A percentile compares a stretch with the other conserved stretches of the same genome.
These are phyloP conservation scores for Fusarium sp. DNA, from an alignment of 2,329 filamentous ascomycete species.

Conservation along the genomic window DNA sequence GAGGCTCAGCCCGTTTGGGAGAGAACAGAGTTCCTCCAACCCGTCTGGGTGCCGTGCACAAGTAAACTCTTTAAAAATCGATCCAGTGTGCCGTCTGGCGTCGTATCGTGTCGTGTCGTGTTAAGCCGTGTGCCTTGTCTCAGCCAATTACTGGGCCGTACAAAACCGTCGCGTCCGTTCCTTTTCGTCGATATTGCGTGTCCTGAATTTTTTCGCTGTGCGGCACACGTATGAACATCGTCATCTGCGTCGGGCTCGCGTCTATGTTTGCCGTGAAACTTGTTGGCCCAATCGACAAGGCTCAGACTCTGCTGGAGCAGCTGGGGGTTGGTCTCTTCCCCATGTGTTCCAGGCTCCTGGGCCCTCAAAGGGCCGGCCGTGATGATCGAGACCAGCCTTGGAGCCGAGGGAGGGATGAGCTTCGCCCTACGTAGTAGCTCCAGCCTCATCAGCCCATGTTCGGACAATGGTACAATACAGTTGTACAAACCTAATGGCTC, in stretches of 20 bases:
- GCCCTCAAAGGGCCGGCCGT: conserved; percentile 8
- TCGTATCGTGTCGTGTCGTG: conserved; percentile 22
- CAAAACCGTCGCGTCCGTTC: conserved; percentile 9
- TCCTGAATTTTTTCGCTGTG: conserved; percentile 8
- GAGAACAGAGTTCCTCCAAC: conserved; percentile 26
- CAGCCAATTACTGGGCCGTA: conserved; percentile 12
- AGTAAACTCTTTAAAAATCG: conserved; percentile 13
- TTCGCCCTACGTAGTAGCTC: neutral
- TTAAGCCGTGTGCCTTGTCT: conserved; percentile 12
- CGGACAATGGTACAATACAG: neutral
- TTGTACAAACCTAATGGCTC: neutral
- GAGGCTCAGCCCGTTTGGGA: conserved; percentile 20
- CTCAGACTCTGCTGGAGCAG: conserved; percentile 19
- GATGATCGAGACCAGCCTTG: conserved; percentile 22
- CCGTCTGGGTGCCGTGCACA: conserved; percentile 15
- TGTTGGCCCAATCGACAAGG: conserved; percentile 19
- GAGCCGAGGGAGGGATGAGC: neutral
- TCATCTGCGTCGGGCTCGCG: conserved; percentile 26
- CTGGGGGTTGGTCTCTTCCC: conserved; percentile 9
- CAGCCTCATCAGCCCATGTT: neutral
- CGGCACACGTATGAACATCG: conserved; percentile 34
- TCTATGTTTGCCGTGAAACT: conserved; percentile 15
- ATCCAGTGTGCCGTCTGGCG: conserved; percentile 17
- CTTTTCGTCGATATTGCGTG: conserved; percentile 27
- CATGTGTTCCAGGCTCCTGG: conserved; percentile 27